Percentiles rank a stretch among this genome's conserved stretches.
phyloP scores from a whole-genome alignment of 2,329 filamentous ascomycete species.

The Monilinia fructigena region DNA sequence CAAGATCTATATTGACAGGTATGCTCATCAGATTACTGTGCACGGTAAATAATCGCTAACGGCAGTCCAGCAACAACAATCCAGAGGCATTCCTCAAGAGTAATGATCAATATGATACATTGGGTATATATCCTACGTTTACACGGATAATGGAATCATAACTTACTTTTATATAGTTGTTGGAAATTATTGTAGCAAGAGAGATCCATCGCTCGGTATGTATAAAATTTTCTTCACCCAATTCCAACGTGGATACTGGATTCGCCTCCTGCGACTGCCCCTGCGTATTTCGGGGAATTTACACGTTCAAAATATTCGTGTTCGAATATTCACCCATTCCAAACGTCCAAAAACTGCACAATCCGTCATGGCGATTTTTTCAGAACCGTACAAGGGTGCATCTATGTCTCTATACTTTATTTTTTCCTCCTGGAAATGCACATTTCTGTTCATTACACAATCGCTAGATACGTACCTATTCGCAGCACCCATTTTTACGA shows the following conservation, averaged over 20 bases:
- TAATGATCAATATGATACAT: neutral
- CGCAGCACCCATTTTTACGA: neutral
- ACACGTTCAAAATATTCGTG: neutral
- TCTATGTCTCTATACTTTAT: neutral
- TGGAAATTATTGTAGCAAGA: neutral
- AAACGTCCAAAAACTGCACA: neutral
- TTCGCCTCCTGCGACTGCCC: neutral
- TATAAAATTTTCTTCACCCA: neutral
- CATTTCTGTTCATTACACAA: neutral
- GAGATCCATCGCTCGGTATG: neutral
- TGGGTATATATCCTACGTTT: neutral
- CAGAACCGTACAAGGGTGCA: neutral
- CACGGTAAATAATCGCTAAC: neutral
- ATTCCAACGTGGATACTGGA: neutral
- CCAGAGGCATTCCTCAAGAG: conserved; percentile 97
- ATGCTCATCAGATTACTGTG: neutral
- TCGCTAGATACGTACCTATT: neutral
- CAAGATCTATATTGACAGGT: conserved; percentile 95
- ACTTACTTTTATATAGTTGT: too few species aligned
- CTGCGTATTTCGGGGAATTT: neutral
- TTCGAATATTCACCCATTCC: neutral
- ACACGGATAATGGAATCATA: too few species aligned
- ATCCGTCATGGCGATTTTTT: neutral
- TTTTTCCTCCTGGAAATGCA: neutral
- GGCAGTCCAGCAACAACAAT: conserved; percentile 71